These are phyloP conservation scores for Penicillium concentricum DNA, from an alignment of 2,329 filamentous ascomycete species.

Conservation along the genomic window DNA sequence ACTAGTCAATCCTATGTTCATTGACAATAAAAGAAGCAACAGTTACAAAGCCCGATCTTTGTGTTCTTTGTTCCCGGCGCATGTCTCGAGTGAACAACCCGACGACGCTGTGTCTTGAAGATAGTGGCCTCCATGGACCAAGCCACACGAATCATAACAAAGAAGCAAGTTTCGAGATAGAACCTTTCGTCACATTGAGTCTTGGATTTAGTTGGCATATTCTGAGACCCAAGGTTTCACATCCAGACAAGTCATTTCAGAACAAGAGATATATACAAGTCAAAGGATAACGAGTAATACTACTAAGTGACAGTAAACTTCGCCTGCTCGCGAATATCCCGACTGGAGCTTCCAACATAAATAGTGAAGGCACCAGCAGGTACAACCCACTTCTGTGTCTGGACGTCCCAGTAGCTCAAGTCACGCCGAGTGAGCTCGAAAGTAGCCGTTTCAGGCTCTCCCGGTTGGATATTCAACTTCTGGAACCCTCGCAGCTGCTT, in stretches of 20 bases:
- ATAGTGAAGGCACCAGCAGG: conserved; percentile 23
- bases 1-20: neutral
- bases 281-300: neutral
- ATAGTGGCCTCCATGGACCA: neutral
- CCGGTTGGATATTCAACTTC: conserved; percentile 47
- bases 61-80: neutral
- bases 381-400: conserved; percentile 34
- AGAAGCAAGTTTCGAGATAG: neutral
- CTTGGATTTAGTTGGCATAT: neutral
- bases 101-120: too few species aligned
- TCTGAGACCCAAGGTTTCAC: neutral
- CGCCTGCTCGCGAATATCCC: conserved; percentile 18
- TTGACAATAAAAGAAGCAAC: neutral
- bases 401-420: conserved; percentile 37
- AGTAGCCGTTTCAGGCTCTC: conserved; percentile 38
- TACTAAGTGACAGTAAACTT: conserved; percentile 3
- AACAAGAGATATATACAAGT: neutral
- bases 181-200: neutral
- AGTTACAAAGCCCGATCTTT: neutral
- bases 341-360: conserved; percentile 22
- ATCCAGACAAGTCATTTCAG: neutral
- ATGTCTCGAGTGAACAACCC: neutral
- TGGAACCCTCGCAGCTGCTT: conserved; percentile 53
- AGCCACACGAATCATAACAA: neutral
- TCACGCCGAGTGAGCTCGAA: conserved; percentile 48